Evolutionary conservation across 2,329 filamentous ascomycete species (phyloP).

Genomic region (Scedosporium boydii): DNA sequence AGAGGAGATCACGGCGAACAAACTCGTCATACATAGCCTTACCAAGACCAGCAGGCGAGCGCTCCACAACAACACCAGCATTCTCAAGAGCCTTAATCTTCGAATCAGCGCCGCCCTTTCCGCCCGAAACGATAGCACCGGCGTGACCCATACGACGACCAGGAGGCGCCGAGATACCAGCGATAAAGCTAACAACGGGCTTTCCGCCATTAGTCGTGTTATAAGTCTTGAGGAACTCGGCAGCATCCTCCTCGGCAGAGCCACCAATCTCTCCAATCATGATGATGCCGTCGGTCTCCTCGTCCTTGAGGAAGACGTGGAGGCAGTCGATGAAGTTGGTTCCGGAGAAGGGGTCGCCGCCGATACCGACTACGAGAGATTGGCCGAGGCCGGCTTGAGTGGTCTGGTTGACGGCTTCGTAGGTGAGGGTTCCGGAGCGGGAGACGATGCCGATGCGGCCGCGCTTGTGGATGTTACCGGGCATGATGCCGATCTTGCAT

Average conservation of each 20-base stretch:
- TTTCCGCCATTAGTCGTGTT: slow-evolving; percentile 80
- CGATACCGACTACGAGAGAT: slow-evolving; percentile 96
- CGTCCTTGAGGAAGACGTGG: slow-evolving; percentile 89
- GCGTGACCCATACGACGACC: slow-evolving; percentile 98
- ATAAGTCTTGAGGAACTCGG: slow-evolving; percentile 86
- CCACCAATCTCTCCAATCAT: slow-evolving; percentile 99
- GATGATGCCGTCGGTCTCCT: slow-evolving; percentile 97
- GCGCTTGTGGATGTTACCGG: slow-evolving; percentile 99
- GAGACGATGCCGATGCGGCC: slow-evolving; percentile 98
- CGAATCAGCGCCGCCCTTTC: slow-evolving; percentile 95
- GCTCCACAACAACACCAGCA: slow-evolving; percentile 92
- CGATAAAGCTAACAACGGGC: slow-evolving; percentile 96
- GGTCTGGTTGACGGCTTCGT: slow-evolving; percentile 99
- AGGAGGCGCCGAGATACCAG: slow-evolving; percentile 92
- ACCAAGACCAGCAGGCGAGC: slow-evolving; percentile 82
- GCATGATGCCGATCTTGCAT: slow-evolving; percentile 99
- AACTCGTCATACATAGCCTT: slow-evolving; percentile 94
- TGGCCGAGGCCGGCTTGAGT: slow-evolving; percentile 94
- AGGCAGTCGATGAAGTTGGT: slow-evolving; percentile 99
- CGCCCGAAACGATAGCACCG: slow-evolving; percentile 93
- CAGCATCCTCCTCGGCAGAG: slow-evolving; percentile 93
- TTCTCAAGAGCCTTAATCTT: slow-evolving; percentile 93
- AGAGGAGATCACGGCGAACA: slow-evolving; percentile 91
- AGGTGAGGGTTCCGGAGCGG: slow-evolving; percentile 94
- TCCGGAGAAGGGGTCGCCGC: slow-evolving; percentile 95